phyloP scores from a whole-genome alignment of 306 rosid species.

The Lupinus albus region DNA sequence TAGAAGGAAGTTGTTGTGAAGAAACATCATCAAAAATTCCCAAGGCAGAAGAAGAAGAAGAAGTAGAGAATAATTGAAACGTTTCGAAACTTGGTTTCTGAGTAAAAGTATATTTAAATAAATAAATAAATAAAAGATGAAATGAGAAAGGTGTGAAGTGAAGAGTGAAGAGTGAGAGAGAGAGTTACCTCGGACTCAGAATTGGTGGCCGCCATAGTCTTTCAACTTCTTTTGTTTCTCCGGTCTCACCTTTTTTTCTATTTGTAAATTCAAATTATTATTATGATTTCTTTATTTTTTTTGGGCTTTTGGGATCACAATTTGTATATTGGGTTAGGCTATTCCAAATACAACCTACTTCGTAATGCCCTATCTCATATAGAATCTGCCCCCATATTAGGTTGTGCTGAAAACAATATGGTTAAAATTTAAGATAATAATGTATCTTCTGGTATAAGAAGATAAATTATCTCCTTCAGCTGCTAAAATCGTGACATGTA shows the following conservation, averaged over 20 bases:
- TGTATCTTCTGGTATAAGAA: too few species aligned
- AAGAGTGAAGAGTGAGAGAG: neutral
- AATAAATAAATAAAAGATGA: neutral
- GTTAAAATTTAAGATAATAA: too few species aligned
- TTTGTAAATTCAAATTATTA: neutral
- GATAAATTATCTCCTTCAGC: too few species aligned
- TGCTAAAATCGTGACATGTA: too few species aligned
- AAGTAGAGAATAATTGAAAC: conserved; percentile 56
- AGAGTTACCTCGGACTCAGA: conserved; percentile 34
- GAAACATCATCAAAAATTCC: conserved; percentile 58
- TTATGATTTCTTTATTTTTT: neutral
- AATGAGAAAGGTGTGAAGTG: neutral
- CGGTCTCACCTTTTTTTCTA: neutral
- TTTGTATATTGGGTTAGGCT: conserved; percentile 2
- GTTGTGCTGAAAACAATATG: too few species aligned
- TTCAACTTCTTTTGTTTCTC: neutral
- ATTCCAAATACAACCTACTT: neutral
- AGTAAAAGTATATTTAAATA: neutral
- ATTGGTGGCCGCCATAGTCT: conserved; percentile 36
- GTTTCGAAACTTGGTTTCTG: conserved; percentile 54
- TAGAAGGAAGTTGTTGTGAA: conserved; percentile 44
- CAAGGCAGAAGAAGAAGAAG: conserved; percentile 46
- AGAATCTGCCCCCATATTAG: too few species aligned
- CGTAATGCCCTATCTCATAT: too few species aligned
- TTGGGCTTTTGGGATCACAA: neutral